These are phyloP conservation scores for Speleostelium caveatum DNA, from an alignment of 78 protist species.

Conservation along the genomic window DNA sequence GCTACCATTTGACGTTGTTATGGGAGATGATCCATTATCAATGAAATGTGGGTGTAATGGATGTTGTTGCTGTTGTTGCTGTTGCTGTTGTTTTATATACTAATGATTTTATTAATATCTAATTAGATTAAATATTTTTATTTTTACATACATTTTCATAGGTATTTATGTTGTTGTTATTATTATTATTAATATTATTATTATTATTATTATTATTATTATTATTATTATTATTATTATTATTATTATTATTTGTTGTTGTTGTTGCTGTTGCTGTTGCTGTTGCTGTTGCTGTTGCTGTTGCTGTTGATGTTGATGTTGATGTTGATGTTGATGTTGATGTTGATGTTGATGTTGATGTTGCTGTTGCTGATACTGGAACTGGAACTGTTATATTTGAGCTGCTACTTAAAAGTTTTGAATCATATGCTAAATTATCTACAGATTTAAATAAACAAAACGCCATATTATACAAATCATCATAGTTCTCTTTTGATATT, in stretches of 20 bases:
- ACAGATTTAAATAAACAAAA: slow-evolving; percentile 41
- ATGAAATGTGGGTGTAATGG: no score
- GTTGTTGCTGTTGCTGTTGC: no score
- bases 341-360: slow-evolving; percentile 1
- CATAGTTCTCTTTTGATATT: slow-evolving; percentile 52
- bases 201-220: slow-evolving; percentile 14
- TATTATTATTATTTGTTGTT: no score
- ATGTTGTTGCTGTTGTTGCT: not conserved
- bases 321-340: slow-evolving; percentile 4
- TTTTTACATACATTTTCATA: no score
- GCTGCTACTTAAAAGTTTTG: not conserved
- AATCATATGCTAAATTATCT: slow-evolving; percentile 34
- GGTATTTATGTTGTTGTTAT: not conserved
- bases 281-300: slow-evolving; percentile 8
- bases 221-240: slow-evolving; percentile 1
- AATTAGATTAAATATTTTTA: no score
- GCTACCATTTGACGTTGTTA: no score
- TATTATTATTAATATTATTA: slow-evolving; percentile 14
- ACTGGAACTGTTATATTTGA: not conserved
- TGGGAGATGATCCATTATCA: no score
- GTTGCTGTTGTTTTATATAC: no score
- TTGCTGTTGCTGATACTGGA: not conserved
- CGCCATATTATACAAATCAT: slow-evolving; percentile 61
- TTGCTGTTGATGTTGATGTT: not conserved
- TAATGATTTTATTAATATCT: no score